These are phyloP conservation scores for Colletotrichum somersetense DNA, from an alignment of 2,329 filamentous ascomycete species.

Conservation along the genomic window DNA sequence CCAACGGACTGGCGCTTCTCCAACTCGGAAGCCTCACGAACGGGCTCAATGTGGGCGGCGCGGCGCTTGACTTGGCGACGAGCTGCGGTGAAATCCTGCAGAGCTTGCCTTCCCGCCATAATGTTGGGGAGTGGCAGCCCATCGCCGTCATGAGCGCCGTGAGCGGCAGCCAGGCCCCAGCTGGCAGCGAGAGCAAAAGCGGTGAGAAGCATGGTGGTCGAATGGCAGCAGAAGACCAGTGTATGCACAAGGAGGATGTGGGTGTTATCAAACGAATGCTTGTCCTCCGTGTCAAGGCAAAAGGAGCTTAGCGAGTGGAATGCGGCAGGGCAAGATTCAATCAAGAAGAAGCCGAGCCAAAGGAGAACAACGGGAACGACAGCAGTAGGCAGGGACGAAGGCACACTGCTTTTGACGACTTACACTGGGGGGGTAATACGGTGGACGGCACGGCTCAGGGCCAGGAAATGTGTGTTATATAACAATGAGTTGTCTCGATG, in stretches of 20 bases:
- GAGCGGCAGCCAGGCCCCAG: slow-evolving; percentile 32
- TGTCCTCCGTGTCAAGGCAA: slow-evolving; percentile 13
- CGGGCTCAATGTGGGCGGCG: slow-evolving; percentile 16
- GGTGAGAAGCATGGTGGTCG: slow-evolving; percentile 26
- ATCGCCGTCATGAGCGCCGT: slow-evolving; percentile 18
- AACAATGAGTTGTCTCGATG: slow-evolving; percentile 7
- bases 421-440: slow-evolving; percentile 21
- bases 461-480: slow-evolving; percentile 37
- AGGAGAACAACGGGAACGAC: slow-evolving; percentile 18
- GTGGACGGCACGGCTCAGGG: slow-evolving; percentile 1
- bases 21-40: slow-evolving; percentile 30
- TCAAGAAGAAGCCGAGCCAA: slow-evolving; percentile 37
- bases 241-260: background rate
- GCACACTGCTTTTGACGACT: slow-evolving; percentile 25
- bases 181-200: slow-evolving; percentile 31
- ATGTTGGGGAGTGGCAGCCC: slow-evolving; percentile 28
- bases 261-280: slow-evolving; percentile 3
- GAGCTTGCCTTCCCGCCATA: slow-evolving; percentile 31
- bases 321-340: slow-evolving; percentile 25
- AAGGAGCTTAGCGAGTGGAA: slow-evolving; percentile 33
- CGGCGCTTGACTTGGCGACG: slow-evolving; percentile 34
- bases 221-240: background rate
- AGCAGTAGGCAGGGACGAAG: background rate
- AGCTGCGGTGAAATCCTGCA: slow-evolving; percentile 34
- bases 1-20: slow-evolving; percentile 56